Evolutionary conservation across 345 rosid genomes (phyloP).

Genomic region (Syzygium grande): DNA sequence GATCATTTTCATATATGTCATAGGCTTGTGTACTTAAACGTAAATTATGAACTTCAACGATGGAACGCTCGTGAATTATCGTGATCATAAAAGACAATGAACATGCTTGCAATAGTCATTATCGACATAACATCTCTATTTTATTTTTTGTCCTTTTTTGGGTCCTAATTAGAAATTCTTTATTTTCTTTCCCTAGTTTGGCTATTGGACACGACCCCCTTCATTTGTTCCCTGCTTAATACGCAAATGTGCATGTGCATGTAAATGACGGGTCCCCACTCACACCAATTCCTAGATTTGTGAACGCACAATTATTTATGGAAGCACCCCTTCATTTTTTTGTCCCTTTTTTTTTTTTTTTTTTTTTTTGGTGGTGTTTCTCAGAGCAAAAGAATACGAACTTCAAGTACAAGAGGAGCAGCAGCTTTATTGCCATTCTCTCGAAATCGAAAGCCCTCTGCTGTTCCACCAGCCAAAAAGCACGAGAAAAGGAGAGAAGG

Average conservation of each 20-base stretch:
- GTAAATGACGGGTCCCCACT: not conserved
- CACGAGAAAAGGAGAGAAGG: not conserved
- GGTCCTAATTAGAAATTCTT: not conserved
- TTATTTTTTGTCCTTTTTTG: accelerated
- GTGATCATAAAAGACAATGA: not conserved
- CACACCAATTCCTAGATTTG: not conserved
- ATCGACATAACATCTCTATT: not conserved
- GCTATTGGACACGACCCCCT: not conserved
- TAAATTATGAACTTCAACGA: too few species aligned
- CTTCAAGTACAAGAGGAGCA: not conserved
- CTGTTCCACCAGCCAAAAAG: not conserved
- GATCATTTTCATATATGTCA: not conserved
- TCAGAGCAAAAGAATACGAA: not conserved
- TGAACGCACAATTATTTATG: not conserved
- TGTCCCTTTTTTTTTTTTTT: too few species aligned
- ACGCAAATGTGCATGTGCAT: not conserved
- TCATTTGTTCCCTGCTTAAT: not conserved
- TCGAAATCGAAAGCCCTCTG: not conserved
- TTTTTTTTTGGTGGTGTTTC: too few species aligned
- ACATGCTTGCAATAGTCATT: not conserved
- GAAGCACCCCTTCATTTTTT: not conserved
- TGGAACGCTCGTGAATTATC: too few species aligned
- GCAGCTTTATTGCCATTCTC: not conserved
- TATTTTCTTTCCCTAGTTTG: not conserved
- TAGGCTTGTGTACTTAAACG: not conserved